Evolutionary conservation across 208 protist species (phyloP), one percentile per base, ranked within the genome.

Genomic region (Leishmania amazonensis): DNA sequence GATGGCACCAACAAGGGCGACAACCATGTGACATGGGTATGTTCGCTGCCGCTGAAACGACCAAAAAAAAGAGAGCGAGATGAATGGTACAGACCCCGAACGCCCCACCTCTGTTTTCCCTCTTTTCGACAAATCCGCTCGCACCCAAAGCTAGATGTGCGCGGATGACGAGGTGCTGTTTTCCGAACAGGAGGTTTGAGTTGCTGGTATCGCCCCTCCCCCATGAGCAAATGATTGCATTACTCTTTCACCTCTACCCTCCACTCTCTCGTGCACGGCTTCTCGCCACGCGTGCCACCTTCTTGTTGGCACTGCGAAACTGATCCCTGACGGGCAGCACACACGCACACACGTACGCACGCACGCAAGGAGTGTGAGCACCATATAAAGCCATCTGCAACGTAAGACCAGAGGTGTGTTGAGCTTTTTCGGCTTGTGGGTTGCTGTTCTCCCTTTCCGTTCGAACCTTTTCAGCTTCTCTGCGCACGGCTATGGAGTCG

Each of bases 401-500:
- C 47, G n/a, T 40, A 51, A 49, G 57, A 21, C 53, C n/a, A 60
- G 58, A 78, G 58, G 31, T 31, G 31, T 38, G 28, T 21, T 64
- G 68, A 54, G 13, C 45, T 38, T 49, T 51, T 47, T 11, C 68
- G 28, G 42, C 24, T 31, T 74, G 38, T 53, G 40, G 45, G 13
- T 74, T 13, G 0, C 24, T 53, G 9, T 45, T 58, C 73, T 45
- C 60, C 47, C 51, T 60, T 73, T 49, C 9, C 2, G 67, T n/a
- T 35, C 28, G 6, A 49, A 74, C 68, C 42, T 35, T 74, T 74
- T 74, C 68, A 31, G 8, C 67, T 49, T 64, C 28, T 64, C 6
- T 21, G 8, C 40, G 40, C 65, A 13, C 68, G 17, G 17, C 62
- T 40, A 92, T 92, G 88, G 87, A 88, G 75, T 5, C 75, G 1